These are phyloP conservation scores for Mediolabrus comicus DNA, from an alignment of 108 stramenopile species.

Conservation along the genomic window DNA sequence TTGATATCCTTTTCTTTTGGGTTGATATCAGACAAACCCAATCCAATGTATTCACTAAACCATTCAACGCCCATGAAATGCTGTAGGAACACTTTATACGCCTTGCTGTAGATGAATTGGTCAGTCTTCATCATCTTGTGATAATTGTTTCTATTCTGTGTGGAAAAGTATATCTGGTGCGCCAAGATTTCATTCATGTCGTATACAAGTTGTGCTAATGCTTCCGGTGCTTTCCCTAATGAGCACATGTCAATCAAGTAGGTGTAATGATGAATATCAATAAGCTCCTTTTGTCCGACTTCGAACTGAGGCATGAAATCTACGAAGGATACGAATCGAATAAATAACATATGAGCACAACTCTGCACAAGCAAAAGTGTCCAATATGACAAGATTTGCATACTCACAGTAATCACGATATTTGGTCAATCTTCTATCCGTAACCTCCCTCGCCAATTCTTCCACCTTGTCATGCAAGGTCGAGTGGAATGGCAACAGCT, in stretches of 20 bases:
- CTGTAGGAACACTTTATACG: conserved; percentile 33
- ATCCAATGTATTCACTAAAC: conserved; percentile 43
- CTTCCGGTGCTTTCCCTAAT: conserved; percentile 22
- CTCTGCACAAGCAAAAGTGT: background rate
- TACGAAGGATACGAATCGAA: background rate
- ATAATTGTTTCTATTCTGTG: conserved; percentile 41
- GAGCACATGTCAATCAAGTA: conserved; percentile 53
- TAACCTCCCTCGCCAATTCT: conserved; percentile 24
- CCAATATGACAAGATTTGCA: background rate
- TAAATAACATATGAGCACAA: background rate
- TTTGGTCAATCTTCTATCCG: conserved; percentile 14
- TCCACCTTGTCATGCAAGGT: conserved; percentile 21
- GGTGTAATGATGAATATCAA: conserved; percentile 53
- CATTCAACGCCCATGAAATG: conserved; percentile 42
- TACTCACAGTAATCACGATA: conserved; percentile 54
- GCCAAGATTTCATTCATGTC: conserved; percentile 35
- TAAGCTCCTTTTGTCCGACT: conserved; percentile 53
- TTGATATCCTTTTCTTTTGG: conserved; percentile 58
- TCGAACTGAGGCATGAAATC: conserved; percentile 61
- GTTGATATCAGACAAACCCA: conserved; percentile 54
- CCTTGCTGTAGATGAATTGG: conserved; percentile 24
- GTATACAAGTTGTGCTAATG: conserved; percentile 29
- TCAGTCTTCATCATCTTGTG: conserved; percentile 44
- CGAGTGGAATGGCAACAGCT: conserved; percentile 48
- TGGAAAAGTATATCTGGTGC: conserved; percentile 45